phyloP scores from a whole-genome alignment of 495 filamentous ascomycete genomes.

The Antarctomyces pellizariae region DNA sequence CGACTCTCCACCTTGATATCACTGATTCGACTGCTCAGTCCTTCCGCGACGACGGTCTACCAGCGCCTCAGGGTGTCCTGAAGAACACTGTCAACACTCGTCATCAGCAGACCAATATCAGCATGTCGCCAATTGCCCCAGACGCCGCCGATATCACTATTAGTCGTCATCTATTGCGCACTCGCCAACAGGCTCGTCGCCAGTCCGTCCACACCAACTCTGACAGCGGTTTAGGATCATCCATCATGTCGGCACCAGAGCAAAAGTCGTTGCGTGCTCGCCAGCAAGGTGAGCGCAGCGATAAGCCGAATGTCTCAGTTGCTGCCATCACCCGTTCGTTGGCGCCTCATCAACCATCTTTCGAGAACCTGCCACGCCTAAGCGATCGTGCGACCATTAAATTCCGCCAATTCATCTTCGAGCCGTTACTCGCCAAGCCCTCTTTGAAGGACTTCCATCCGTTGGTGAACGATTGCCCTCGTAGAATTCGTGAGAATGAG shows the following conservation, averaged over 20 bases:
- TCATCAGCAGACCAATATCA: slow-evolving; percentile 17
- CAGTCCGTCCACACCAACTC: slow-evolving; percentile 30
- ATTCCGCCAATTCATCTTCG: slow-evolving; percentile 28
- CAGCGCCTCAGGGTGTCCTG: slow-evolving; percentile 26
- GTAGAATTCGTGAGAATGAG: slow-evolving; percentile 53
- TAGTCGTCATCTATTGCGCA: slow-evolving; percentile 15
- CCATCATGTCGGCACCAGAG: slow-evolving; percentile 20
- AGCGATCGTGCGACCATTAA: slow-evolving; percentile 26
- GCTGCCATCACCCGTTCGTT: slow-evolving; percentile 26
- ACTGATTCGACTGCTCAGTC: slow-evolving; percentile 11
- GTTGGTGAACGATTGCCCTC: slow-evolving; percentile 48
- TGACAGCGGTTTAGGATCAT: slow-evolving; percentile 36
- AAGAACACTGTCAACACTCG: slow-evolving; percentile 20
- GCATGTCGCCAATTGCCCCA: slow-evolving; percentile 14
- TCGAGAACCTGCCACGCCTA: slow-evolving; percentile 19
- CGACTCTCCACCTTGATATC: slow-evolving; percentile 13
- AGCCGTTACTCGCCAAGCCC: slow-evolving; percentile 24
- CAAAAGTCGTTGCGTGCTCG: slow-evolving; percentile 12
- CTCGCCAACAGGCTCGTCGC: slow-evolving; percentile 17
- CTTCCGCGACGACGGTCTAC: slow-evolving; percentile 23
- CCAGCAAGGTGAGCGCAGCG: slow-evolving; percentile 13
- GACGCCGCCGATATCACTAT: slow-evolving; percentile 8
- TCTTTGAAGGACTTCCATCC: slow-evolving; percentile 54
- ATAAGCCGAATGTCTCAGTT: slow-evolving; percentile 12
- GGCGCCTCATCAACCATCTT: slow-evolving; percentile 15